Percentiles rank a stretch among this genome's conserved stretches.
Evolutionary conservation across 768 basidiomycete species (phyloP).

Genomic region (Calocybe cyanea): DNA sequence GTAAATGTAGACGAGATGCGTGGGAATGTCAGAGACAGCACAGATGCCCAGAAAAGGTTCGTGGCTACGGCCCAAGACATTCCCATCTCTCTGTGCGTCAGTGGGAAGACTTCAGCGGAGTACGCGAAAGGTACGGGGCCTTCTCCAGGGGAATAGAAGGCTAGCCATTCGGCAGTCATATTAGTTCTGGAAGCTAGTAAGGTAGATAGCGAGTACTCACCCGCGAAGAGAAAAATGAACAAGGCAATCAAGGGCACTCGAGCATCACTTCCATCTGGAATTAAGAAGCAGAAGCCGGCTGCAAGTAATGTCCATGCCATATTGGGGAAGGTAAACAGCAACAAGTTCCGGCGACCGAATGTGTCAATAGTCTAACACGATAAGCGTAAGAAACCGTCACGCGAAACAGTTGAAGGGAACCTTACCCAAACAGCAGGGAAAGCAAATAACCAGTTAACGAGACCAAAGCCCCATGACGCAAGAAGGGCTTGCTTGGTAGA

Average conservation of each 20-base stretch:
- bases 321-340: slow-evolving; percentile 75
- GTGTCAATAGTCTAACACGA: slow-evolving; percentile 55
- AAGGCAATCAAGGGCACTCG: slow-evolving; percentile 40
- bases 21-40: slow-evolving; percentile 68
- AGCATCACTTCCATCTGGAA: slow-evolving; percentile 31
- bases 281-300: slow-evolving; percentile 68
- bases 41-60: slow-evolving; percentile 48
- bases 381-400: slow-evolving; percentile 8
- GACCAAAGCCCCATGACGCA: slow-evolving; percentile 65
- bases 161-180: slow-evolving; percentile 16
- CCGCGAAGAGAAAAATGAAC: slow-evolving; percentile 41
- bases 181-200: not conserved
- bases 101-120: slow-evolving; percentile 89
- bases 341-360: slow-evolving; percentile 72
- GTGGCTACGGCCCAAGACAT: slow-evolving; percentile 56
- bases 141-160: slow-evolving; percentile 81
- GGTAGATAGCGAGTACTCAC: slow-evolving; percentile 17
- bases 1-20: slow-evolving; percentile 45
- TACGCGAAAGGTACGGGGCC: slow-evolving; percentile 91
- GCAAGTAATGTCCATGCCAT: slow-evolving; percentile 75
- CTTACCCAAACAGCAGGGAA: slow-evolving; percentile 61
- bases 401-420: slow-evolving; percentile 18
- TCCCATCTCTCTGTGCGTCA: slow-evolving; percentile 71
- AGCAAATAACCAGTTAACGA: slow-evolving; percentile 66
- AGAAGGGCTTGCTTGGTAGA: slow-evolving; percentile 50